Percentiles rank a stretch among this genome's conserved stretches.
phyloP scores from a whole-genome alignment of 805 yeast species.

The Yamadazyma sp. region DNA sequence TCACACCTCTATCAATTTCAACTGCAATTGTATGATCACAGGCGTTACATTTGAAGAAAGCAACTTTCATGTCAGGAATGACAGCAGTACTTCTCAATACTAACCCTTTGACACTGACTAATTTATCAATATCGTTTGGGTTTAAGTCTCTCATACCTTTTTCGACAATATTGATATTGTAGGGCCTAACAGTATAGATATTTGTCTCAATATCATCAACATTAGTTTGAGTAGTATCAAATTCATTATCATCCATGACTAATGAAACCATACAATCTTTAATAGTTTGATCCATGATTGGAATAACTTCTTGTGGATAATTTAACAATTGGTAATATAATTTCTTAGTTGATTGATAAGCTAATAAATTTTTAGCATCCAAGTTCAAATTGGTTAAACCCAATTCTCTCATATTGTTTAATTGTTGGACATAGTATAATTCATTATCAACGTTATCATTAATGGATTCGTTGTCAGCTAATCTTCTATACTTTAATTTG shows the following conservation, averaged over 20 bases:
- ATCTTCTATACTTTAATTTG: constrained; percentile 69
- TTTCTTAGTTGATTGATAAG: constrained; percentile 72
- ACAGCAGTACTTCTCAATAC: constrained; percentile 86
- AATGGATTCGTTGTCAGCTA: constrained; percentile 37
- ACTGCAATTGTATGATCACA: constrained; percentile 91
- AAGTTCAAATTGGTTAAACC: constrained; percentile 82
- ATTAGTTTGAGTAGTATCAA: constrained; percentile 23
- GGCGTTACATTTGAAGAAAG: constrained; percentile 91
- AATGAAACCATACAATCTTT: constrained; percentile 84
- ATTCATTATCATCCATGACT: constrained; percentile 45
- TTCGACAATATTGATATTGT: constrained; percentile 61
- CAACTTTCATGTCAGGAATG: constrained; percentile 97
- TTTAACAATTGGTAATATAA: constrained; percentile 82
- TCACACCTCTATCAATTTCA: constrained; percentile 91
- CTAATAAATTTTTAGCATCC: constrained; percentile 76
- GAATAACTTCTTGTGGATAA: constrained; percentile 95
- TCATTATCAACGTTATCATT: constrained; percentile 69
- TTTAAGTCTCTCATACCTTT: constrained; percentile 89
- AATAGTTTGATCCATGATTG: constrained; percentile 95
- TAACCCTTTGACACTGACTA: constrained; percentile 87
- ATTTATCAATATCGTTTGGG: constrained; percentile 91
- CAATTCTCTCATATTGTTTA: constrained; percentile 70
- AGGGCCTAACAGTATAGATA: constrained; percentile 87
- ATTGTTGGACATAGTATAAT: constrained; percentile 66
- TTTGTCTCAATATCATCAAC: constrained; percentile 75